Evolutionary conservation across 768 basidiomycete species (phyloP), one percentile per base, ranked within the genome.

Genomic region (Suillus clintonianus): DNA sequence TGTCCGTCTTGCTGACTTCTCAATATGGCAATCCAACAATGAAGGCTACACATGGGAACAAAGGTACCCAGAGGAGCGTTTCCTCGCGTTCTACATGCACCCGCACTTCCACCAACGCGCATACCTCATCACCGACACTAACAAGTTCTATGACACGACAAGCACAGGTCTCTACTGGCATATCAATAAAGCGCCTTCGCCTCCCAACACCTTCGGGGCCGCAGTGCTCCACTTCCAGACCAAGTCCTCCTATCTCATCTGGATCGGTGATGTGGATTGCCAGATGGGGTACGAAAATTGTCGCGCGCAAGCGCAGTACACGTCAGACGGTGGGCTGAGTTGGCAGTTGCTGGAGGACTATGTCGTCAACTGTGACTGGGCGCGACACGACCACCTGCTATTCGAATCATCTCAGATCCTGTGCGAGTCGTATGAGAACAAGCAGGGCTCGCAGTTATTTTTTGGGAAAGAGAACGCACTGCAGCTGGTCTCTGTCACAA

Each of bases 41-140:
- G 96, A 99, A 76, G 97, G 97, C 1, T 95, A 94, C 76, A 88
- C 88, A 0, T 99, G 97, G 96, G 82, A 83, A 48, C 88, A 87
- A 63, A 81, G 89, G 14, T 78, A 74, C 70, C 82, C 86, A 0
- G 81, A 79, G 1, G 81, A 89, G 62, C 84, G 81, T 17, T 91
- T 98, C 80, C 78, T 97, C 39, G 88, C 84, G 1, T 91, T 98
- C 77, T 91, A 91, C 69, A 92, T 96, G 79, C 96, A 99, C 80
- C 78, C 83, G 32, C 91, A 90, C 78, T 76, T 85, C n/a, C 67
- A 82, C 53, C 93, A 93, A 65, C 91, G 96, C 11, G 97, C 95
- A 3, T 98, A 92, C 78, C 87, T 99, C 66, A 86, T 99, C 79
- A 96, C 95, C 15, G 80, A 83, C 51, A 79, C 80, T 2, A 66